Percentiles rank a stretch among this genome's conserved stretches.
Evolutionary conservation across 2,329 filamentous ascomycete genomes (phyloP).

Genomic region (Fusarium gaditjirri): DNA sequence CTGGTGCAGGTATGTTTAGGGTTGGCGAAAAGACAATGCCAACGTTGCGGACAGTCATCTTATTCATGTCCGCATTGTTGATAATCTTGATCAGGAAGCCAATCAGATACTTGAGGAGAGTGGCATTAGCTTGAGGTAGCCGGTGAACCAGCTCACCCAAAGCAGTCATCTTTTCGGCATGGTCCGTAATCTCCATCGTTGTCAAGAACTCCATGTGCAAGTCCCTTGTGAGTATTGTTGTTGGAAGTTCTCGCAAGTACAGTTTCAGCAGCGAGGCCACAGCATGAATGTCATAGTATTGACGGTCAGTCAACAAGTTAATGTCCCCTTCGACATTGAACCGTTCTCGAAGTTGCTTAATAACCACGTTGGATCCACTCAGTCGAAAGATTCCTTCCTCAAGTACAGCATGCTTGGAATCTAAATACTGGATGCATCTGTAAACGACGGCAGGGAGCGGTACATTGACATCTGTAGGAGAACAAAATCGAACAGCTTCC

Average conservation of each 20-base stretch:
- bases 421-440: conserved; percentile 92
- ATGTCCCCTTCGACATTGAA: conserved; percentile 96
- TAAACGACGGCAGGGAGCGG: conserved; percentile 93
- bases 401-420: conserved; percentile 79
- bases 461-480: conserved; percentile 76
- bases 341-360: conserved; percentile 88
- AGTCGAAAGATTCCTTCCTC: conserved; percentile 98
- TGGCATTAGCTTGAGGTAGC: conserved; percentile 82
- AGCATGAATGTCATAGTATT: conserved; percentile 95
- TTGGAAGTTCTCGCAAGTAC: conserved; percentile 91
- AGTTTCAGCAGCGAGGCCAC: conserved; percentile 94
- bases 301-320: conserved; percentile 82
- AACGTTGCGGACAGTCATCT: conserved; percentile 98
- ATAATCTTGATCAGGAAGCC: conserved; percentile 92
- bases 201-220: conserved; percentile 89
- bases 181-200: conserved; percentile 81
- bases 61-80: conserved; percentile 89
- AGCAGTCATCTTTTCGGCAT: conserved; percentile 78
- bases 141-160: conserved; percentile 82
- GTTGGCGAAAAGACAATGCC: conserved; percentile 98
- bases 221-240: conserved; percentile 90
- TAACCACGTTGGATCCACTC: conserved; percentile 95
- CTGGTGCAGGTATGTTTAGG: conserved; percentile 92
- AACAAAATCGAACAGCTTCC: conserved; percentile 86
- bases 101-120: conserved; percentile 84